Evolutionary conservation across 2,329 filamentous ascomycete species (phyloP), one percentile per base, ranked within the genome.

Genomic region (Trichoderma atrobrunneum): DNA sequence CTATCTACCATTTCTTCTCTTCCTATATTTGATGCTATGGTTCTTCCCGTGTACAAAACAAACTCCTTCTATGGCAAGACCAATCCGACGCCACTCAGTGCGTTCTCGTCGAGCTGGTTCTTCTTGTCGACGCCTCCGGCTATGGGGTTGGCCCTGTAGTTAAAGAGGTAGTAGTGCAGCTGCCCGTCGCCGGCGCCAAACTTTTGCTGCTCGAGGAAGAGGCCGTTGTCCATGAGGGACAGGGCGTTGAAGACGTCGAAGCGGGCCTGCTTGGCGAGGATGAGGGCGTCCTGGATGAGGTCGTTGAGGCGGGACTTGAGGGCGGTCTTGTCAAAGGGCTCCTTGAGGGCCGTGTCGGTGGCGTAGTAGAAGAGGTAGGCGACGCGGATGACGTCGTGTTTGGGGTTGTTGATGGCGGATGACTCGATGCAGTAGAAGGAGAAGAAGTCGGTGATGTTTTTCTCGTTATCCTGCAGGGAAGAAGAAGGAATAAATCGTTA

Each of bases 331-430:
- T 89, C 83, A 10, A 85, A 78, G 5, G 89, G 85, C 57, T 85
- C 82, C 3, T 83, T 79, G 75, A 98, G 92, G 12, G 91, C 95
- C 6, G 88, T 85, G 78, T 97, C 94, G 7, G 92, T 92, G 72
- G 93, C 96, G 80, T 99, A 99, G 87, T 99, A 99, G 85, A 95
- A 99, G 70, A 98, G 88, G 82, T 99, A 99, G 34, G 96, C 96
- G 4, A 95, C 96, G 75, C 91, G 92, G 78, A 99, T 90, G 72
- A 90, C 89, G 73, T 90, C 88, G 83, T 97, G 92, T 80, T 93
- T 93, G 60, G 89, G 85, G 79, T 94, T 90, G 76, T 92, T 91
- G 78, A 99, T 97, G 72, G 98, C 92, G 1, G 94, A 96, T 18
- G 94, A 97, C 80, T 97, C 94, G 39, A 99, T 91, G 79, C 90